These are phyloP conservation scores for Aegilops umbellulata DNA, from an alignment of 176 grass and related monocot genomes.

Conservation along the genomic window DNA sequence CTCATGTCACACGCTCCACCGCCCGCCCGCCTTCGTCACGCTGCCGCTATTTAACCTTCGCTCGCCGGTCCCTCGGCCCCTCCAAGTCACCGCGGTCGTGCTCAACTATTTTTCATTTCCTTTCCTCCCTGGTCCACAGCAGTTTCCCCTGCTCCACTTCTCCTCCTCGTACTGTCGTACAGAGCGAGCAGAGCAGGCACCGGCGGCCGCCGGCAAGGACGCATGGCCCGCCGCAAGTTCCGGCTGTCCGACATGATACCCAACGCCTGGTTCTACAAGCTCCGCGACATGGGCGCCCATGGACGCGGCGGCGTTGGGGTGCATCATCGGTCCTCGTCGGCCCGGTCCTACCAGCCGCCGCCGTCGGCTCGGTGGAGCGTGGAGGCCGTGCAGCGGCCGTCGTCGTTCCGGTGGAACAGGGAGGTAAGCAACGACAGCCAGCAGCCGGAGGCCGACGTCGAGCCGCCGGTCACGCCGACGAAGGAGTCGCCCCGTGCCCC, in stretches of 20 bases:
- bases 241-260: slow-evolving; percentile 84
- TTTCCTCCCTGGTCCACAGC: slow-evolving; percentile 10
- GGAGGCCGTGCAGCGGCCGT: background rate
- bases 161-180: slow-evolving; percentile 34
- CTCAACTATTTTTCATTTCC: background rate
- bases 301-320: background rate
- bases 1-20: slow-evolving; percentile 7
- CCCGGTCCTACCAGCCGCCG: background rate
- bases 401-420: background rate
- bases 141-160: slow-evolving; percentile 7
- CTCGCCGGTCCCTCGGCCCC: slow-evolving; percentile 20
- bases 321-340: background rate
- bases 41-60: slow-evolving; percentile 33
- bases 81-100: background rate
- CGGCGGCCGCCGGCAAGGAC: background rate
- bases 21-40: background rate
- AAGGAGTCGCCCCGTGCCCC: background rate
- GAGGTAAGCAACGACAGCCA: background rate
- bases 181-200: background rate
- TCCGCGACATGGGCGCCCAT: slow-evolving; percentile 60
- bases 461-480: background rate
- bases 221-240: slow-evolving; percentile 79
- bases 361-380: background rate
- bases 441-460: background rate
- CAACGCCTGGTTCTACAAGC: slow-evolving; percentile 94